These are phyloP conservation scores for Epichloe gansuensis DNA, from an alignment of 2,329 filamentous ascomycete species.

Conservation along the genomic window DNA sequence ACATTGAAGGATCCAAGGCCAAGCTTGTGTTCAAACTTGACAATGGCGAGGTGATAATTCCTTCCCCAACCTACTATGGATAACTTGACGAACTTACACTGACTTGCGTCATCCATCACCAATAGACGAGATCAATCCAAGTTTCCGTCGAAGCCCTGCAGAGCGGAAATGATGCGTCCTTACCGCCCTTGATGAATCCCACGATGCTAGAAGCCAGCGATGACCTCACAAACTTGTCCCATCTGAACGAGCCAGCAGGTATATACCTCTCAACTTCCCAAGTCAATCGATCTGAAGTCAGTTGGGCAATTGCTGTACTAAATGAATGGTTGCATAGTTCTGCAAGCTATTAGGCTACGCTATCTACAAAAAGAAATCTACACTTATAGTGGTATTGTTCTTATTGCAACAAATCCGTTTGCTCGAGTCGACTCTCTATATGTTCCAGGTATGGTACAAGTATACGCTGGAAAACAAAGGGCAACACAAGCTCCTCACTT, in stretches of 20 bases:
- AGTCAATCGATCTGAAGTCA: neutral
- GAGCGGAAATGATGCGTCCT: conserved; percentile 60
- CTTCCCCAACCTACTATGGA: neutral
- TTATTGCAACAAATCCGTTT: conserved; percentile 97
- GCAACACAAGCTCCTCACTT: conserved; percentile 95
- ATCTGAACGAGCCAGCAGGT: conserved; percentile 97
- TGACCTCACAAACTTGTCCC: conserved; percentile 91
- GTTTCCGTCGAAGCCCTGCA: conserved; percentile 66
- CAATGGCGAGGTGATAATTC: conserved; percentile 70
- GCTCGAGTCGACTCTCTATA: conserved; percentile 96
- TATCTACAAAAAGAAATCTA: conserved; percentile 99
- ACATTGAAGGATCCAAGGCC: conserved; percentile 73
- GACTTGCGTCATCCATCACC: neutral
- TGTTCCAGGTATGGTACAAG: conserved; percentile 98
- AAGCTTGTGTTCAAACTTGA: conserved; percentile 78
- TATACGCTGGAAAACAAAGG: conserved; percentile 93
- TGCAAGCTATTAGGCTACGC: conserved; percentile 93
- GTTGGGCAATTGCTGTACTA: neutral
- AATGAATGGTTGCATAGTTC: conserved; percentile 42
- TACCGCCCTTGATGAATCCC: conserved; percentile 96
- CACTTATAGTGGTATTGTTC: conserved; percentile 96
- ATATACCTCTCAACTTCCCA: conserved; percentile 15
- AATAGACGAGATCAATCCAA: conserved; percentile 65
- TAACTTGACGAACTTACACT: neutral
- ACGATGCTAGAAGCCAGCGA: conserved; percentile 97